These are phyloP conservation scores for Lentinula guzmanii DNA, from an alignment of 768 basidiomycete genomes.

Conservation along the genomic window DNA sequence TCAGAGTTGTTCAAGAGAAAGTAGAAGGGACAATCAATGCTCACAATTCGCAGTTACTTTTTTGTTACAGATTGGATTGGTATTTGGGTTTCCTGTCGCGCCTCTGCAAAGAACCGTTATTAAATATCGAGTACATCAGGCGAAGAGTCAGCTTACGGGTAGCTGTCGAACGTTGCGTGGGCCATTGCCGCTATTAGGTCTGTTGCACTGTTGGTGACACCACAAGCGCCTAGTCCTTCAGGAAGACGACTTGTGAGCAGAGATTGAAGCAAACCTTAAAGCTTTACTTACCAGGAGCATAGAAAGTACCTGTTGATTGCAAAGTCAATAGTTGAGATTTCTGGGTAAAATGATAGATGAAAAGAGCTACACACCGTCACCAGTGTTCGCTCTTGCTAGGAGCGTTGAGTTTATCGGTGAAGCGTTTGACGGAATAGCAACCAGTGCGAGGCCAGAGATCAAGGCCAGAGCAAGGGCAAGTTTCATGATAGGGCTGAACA, in stretches of 20 bases:
- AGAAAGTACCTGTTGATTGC: neutral
- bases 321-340: neutral
- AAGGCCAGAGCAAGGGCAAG: neutral
- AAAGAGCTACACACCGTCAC: neutral
- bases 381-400: neutral
- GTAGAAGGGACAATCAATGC: neutral
- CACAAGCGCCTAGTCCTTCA: constrained; percentile 15
- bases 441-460: neutral
- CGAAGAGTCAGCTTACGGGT: constrained; percentile 22
- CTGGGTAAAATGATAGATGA: neutral
- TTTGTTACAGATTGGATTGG: constrained; percentile 10
- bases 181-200: constrained; percentile 27
- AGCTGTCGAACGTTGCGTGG: constrained; percentile 23
- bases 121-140: neutral
- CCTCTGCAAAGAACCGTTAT: neutral
- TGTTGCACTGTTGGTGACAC: constrained; percentile 10
- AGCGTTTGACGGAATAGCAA: neutral
- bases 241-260: neutral
- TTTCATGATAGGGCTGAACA: neutral
- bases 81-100: neutral
- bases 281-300: neutral
- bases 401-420: neutral
- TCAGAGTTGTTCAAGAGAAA: neutral
- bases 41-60: constrained; percentile 3
- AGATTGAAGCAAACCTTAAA: too few species aligned